Conservation (phyloP, 805 yeast genomes). For the Yarrowia phangngaensis region DNA sequence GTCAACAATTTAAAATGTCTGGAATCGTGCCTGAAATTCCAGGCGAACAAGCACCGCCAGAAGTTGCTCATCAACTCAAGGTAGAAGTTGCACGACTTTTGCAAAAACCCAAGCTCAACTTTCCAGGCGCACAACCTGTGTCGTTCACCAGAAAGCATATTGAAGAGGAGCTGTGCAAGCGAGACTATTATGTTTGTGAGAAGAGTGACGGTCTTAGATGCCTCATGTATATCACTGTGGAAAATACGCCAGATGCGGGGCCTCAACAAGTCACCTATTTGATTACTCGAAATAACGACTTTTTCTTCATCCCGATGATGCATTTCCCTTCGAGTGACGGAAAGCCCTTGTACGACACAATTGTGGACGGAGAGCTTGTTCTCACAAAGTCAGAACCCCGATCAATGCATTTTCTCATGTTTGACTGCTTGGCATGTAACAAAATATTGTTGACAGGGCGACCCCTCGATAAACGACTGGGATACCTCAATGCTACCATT, state of each 20-base stretch:
- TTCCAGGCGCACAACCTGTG: slow-evolving; percentile 95
- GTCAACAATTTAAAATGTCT: slow-evolving; percentile 11
- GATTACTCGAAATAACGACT: slow-evolving; percentile 85
- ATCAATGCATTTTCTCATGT: slow-evolving; percentile 67
- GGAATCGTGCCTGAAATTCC: slow-evolving; percentile 26
- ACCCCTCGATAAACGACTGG: slow-evolving; percentile 74
- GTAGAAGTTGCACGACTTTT: slow-evolving; percentile 62
- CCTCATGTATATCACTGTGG: slow-evolving; percentile 53
- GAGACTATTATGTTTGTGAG: slow-evolving; percentile 92
- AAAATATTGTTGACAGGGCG: slow-evolving; percentile 66
- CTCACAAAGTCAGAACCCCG: slow-evolving; percentile 44
- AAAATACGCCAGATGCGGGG: slow-evolving; percentile 45
- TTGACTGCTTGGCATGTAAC: slow-evolving; percentile 79
- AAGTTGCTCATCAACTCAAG: slow-evolving; percentile 63
- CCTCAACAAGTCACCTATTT: slow-evolving; percentile 80
- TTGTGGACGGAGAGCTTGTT: slow-evolving; percentile 93
- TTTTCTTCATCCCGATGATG: slow-evolving; percentile 67
- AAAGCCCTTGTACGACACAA: slow-evolving; percentile 76
- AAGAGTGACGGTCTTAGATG: slow-evolving; percentile 92
- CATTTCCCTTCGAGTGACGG: slow-evolving; percentile 67
- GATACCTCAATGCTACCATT: slow-evolving; percentile 76
- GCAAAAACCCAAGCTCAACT: slow-evolving; percentile 52
- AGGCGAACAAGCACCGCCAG: slow-evolving; percentile 72
- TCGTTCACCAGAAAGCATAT: slow-evolving; percentile 79
- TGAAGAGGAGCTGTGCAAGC: slow-evolving; percentile 52